phyloP scores from a whole-genome alignment of 495 filamentous ascomycete genomes.

The Umbilicaria muhlenbergii region DNA sequence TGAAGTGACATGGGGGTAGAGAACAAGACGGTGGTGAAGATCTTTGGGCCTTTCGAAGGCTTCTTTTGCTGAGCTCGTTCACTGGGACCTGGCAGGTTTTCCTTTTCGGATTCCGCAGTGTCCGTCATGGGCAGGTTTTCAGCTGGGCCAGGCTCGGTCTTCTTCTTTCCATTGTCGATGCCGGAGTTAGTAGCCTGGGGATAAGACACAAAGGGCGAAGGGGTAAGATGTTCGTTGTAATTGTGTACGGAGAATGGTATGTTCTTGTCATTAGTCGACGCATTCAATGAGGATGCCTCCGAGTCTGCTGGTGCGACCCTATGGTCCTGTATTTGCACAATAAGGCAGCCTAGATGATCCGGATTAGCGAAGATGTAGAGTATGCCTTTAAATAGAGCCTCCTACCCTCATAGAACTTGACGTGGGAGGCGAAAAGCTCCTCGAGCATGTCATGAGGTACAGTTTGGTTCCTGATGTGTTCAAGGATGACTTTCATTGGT shows the following conservation, averaged over 20 bases:
- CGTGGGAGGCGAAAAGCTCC: slow-evolving; percentile 44
- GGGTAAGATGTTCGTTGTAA: slow-evolving; percentile 72
- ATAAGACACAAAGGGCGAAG: slow-evolving; percentile 71
- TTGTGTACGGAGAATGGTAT: slow-evolving; percentile 80
- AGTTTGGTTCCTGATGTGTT: slow-evolving; percentile 52
- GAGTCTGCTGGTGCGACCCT: slow-evolving; percentile 47
- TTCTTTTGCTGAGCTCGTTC: slow-evolving; percentile 32
- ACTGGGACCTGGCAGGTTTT: slow-evolving; percentile 36
- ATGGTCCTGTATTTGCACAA: slow-evolving; percentile 82
- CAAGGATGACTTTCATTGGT: slow-evolving; percentile 70
- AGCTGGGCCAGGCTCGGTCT: slow-evolving; percentile 5
- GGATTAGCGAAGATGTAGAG: too few relatives aligned
- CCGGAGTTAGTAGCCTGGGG: slow-evolving; percentile 32
- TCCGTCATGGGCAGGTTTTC: slow-evolving; percentile 16
- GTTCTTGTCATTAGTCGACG: slow-evolving; percentile 38
- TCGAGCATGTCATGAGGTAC: slow-evolving; percentile 63
- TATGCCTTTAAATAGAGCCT: not conserved
- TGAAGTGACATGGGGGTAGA: slow-evolving; percentile 63
- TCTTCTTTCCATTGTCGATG: slow-evolving; percentile 19
- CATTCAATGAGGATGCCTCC: slow-evolving; percentile 26
- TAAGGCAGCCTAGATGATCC: slow-evolving; percentile 51
- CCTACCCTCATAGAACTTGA: slow-evolving; percentile 82
- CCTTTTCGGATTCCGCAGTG: slow-evolving; percentile 13
- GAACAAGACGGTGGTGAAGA: slow-evolving; percentile 69
- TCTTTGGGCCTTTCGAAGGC: slow-evolving; percentile 36